phyloP scores from a whole-genome alignment of 768 basidiomycete species.

The Kondoa subrosea region DNA sequence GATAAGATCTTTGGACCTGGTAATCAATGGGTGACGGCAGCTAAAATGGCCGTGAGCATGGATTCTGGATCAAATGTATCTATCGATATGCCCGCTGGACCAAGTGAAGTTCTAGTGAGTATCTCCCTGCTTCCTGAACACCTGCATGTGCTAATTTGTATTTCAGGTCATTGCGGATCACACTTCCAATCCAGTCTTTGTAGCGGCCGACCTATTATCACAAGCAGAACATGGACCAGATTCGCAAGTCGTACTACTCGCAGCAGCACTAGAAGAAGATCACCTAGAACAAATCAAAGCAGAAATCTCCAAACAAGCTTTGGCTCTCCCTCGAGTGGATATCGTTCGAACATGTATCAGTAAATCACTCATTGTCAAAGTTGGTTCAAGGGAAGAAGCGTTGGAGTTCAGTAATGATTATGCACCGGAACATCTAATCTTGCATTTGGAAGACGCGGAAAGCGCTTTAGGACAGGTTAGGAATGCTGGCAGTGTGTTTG shows the following conservation, averaged over 20 bases:
- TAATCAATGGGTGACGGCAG: constrained; percentile 98
- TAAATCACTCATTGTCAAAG: constrained; percentile 76
- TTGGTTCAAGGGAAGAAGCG: constrained; percentile 51
- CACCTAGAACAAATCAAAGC: constrained; percentile 54
- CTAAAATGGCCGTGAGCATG: constrained; percentile 98
- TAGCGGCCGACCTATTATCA: constrained; percentile 89
- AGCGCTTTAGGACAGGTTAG: constrained; percentile 49
- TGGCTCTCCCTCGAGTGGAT: constrained; percentile 65
- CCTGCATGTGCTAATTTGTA: not conserved
- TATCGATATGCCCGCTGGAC: constrained; percentile 98
- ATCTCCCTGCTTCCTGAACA: constrained; percentile 9
- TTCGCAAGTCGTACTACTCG: constrained; percentile 89
- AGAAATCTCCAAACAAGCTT: constrained; percentile 74
- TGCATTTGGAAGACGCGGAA: constrained; percentile 64
- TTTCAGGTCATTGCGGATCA: constrained; percentile 79
- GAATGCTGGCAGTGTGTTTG: constrained; percentile 93
- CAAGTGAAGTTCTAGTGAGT: constrained; percentile 87
- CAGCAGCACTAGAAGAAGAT: constrained; percentile 48
- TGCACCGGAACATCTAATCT: constrained; percentile 90
- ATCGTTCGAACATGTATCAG: constrained; percentile 76
- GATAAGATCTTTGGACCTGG: constrained; percentile 99
- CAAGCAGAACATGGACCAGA: constrained; percentile 98
- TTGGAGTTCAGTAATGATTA: constrained; percentile 88
- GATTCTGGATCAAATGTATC: constrained; percentile 90
- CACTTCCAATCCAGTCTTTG: constrained; percentile 68